Evolutionary conservation across 129 eudicot genomes (phyloP), one percentile per base, ranked within the genome.

Genomic region (Apium graveolens): DNA sequence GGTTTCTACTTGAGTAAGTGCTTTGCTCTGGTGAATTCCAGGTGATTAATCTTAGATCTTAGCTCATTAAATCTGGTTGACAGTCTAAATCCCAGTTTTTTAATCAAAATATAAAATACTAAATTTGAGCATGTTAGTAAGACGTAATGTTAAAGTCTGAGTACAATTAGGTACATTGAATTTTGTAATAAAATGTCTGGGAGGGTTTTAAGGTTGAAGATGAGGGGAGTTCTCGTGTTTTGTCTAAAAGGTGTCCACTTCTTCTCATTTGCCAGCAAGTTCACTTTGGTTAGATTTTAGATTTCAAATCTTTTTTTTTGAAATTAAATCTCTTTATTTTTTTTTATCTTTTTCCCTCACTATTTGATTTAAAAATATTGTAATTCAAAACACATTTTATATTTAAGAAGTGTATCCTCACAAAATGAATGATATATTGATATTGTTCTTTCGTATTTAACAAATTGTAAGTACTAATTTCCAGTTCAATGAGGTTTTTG

Each of bases 181-280:
- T 31, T 60, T 5, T n/a, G 68, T 60, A 60, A 60, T n/a, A n/a
- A 57, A 57, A 49, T 11, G 51, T 37, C 27, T 42, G 29, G 12
- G 57, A 45, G 70, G 80, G 62, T 62, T 78, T 65, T 4, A 34
- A 73, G 31, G 51, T 29, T 42, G 18, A 49, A 78, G 80, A 78
- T 78, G 65, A 78, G 80, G 73, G 49, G 32, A 39, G 74, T 68
- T 68, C 48, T 20, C 37, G 26, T 16, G 74, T 70, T 70, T 8
- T 66, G 72, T 66, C 35, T 5, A 60, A 60, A 60, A 32, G 68
- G 5, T 11, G 68, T n/a, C n/a, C 68, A 21, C 32, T 60, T 60
- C 26, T 7, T 20, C 32, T 57, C 66, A 57, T 57, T n/a, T 57
- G n/a, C n/a, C 27, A 53, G 57, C 63, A 53, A 21, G 3, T 53